These are phyloP conservation scores for Fagus crenata DNA, from an alignment of 306 rosid genomes.

Conservation along the genomic window DNA sequence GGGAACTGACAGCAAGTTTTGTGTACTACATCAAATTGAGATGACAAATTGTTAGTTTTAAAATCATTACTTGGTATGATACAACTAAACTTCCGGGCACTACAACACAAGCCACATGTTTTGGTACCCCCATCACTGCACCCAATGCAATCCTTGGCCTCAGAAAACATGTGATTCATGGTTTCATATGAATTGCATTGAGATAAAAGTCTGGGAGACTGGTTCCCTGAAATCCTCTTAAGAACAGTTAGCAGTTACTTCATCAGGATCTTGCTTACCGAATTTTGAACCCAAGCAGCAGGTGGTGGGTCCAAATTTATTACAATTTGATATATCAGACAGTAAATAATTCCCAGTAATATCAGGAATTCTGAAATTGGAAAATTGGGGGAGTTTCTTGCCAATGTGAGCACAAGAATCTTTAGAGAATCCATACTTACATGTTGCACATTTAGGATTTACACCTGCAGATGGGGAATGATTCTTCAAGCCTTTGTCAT, in stretches of 20 bases:
- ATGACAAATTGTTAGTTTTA: not conserved
- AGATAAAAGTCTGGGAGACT: not conserved
- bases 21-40: not conserved
- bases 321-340: not conserved
- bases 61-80: not conserved
- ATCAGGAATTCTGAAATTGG: constrained; percentile 1
- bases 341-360: not conserved
- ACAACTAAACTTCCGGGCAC: not conserved
- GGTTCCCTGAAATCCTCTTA: not conserved
- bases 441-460: not conserved
- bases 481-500: not conserved
- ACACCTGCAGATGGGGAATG: not conserved
- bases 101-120: not conserved
- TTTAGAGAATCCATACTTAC: not conserved
- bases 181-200: constrained; percentile 1
- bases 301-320: not conserved
- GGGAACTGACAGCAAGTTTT: not conserved
- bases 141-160: not conserved
- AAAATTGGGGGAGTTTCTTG: not conserved
- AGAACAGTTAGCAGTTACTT: not conserved
- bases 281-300: not conserved
- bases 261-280: constrained; percentile 11
- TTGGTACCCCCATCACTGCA: not conserved
- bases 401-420: not conserved
- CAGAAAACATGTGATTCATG: not conserved